Base-by-base conservation (phyloP, 1,284 basidiomycete genomes). In the Lentinus polychrous region DNA sequence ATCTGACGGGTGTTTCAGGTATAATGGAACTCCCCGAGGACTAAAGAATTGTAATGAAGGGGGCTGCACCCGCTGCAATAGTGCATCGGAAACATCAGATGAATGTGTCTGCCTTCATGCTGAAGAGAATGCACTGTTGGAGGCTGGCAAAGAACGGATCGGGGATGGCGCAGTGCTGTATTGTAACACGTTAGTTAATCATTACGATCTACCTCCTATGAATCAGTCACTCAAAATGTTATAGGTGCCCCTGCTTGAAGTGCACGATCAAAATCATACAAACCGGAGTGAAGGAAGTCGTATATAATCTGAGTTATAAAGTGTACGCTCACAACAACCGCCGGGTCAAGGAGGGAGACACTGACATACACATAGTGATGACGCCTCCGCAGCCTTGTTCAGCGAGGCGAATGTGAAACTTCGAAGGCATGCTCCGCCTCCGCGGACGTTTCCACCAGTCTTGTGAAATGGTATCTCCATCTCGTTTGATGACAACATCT, bases 201-300 rank as follows among this genome's bases (percentile, higher is more conserved):
- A 22, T 4, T 20, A 11, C 22, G 24, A 39, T 48, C 14, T 47
- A 42, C 27, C 46, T 14, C 8, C 24, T 33, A 31, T 15, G 12
- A n/a, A 48, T 50, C 49, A 45, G 33, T 42, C 3, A 18, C 33
- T 42, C 35, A 34, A 6, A 10, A 11, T 6, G 12, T 4, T n/a
- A 24, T 57, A 96, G 94, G n/a, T 98, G 96, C 60, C 96, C 96
- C 0, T 99, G 96, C 65, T 72, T 99, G 8, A 84, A 84, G 54
- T 99, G 96, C 63, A 93, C 94, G 0, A 86, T 98, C 64, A 99
- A 99, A 66, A 98, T 99, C 56, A 91, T 94, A 20, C 95, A 99
- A 64, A 89, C 86, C 38, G 95, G 95, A 3, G 87, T 99, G 12
- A 83, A 79, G 51, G 87, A 88, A 55, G 95, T 99, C 8, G 91